phyloP scores from a whole-genome alignment of 75 land plant genomes.

The Selaginella moellendorffii region DNA sequence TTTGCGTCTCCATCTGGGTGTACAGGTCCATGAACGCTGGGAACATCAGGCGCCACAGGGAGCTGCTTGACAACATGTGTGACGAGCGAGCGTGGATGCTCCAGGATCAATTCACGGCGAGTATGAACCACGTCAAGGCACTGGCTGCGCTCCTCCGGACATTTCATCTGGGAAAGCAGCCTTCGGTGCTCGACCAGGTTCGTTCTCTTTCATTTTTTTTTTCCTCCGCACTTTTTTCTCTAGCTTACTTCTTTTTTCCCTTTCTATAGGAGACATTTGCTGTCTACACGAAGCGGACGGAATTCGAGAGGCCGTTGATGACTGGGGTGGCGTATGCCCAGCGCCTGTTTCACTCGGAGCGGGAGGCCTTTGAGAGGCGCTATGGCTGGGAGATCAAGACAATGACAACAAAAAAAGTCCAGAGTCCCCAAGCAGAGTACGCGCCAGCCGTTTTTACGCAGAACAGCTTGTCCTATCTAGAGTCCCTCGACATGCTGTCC shows the following conservation, averaged over 20 bases:
- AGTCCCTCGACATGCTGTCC: slow-evolving; percentile 4
- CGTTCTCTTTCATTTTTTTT: background rate
- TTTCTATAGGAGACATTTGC: slow-evolving; percentile 1
- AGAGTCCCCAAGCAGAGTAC: background rate
- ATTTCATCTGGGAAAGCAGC: slow-evolving; percentile 5
- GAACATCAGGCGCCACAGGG: background rate
- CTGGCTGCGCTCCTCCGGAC: background rate
- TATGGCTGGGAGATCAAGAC: slow-evolving; percentile 2
- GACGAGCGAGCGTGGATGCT: slow-evolving; percentile 8
- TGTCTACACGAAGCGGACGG: background rate
- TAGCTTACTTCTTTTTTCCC: background rate
- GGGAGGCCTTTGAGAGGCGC: background rate
- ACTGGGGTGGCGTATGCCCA: slow-evolving; percentile 6
- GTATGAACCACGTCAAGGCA: background rate
- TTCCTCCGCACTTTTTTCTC: background rate
- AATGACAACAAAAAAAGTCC: slow-evolving; percentile 2
- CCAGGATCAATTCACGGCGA: slow-evolving; percentile 3
- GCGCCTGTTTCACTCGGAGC: background rate
- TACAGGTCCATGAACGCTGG: background rate
- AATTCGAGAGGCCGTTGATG: slow-evolving; percentile 7
- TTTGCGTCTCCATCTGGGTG: background rate
- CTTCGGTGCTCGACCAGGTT: slow-evolving; percentile 4
- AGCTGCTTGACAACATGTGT: slow-evolving; percentile 2
- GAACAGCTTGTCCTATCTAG: background rate
- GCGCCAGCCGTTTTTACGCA: slow-evolving; percentile 5